Evolutionary conservation across 2,329 filamentous ascomycete species (phyloP).

Genomic region (Eutypa lata): DNA sequence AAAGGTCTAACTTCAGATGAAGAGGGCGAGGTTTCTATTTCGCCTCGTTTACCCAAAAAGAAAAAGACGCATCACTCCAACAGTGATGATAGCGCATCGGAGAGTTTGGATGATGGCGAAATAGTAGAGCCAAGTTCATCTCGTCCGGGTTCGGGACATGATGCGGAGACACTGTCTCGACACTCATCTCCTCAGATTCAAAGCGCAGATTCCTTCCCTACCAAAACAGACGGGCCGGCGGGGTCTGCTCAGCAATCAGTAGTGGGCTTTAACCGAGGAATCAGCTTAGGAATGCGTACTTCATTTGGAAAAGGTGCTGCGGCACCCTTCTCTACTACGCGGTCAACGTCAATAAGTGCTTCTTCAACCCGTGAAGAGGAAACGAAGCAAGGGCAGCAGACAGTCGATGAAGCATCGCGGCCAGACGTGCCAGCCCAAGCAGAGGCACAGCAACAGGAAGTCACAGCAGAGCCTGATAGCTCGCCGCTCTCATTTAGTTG

Average conservation of each 20-base stretch:
- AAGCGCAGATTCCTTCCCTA: neutral
- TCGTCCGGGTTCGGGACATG: neutral
- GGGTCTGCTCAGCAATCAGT: conserved; percentile 3
- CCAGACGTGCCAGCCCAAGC: neutral
- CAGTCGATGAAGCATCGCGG: neutral
- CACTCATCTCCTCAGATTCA: neutral
- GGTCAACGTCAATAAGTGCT: neutral
- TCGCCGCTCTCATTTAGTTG: neutral
- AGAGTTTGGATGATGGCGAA: conserved; percentile 30
- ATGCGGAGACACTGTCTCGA: neutral
- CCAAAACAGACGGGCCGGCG: conserved; percentile 5
- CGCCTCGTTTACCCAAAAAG: conserved; percentile 18
- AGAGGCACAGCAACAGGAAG: neutral
- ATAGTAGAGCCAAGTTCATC: conserved; percentile 24
- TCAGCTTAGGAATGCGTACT: conserved; percentile 20
- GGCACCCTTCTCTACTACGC: conserved; percentile 7
- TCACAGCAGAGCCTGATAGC: conserved; percentile 7
- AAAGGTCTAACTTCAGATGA: conserved; percentile 26
- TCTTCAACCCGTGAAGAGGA: conserved; percentile 2
- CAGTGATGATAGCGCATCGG: conserved; percentile 14
- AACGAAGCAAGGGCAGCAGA: neutral
- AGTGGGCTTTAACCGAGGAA: conserved; percentile 19
- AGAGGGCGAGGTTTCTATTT: conserved; percentile 4
- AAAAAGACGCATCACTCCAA: conserved; percentile 12
- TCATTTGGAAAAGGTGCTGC: conserved; percentile 17